phyloP scores from a whole-genome alignment of 768 basidiomycete genomes.

The Leccinum disarticulatum region DNA sequence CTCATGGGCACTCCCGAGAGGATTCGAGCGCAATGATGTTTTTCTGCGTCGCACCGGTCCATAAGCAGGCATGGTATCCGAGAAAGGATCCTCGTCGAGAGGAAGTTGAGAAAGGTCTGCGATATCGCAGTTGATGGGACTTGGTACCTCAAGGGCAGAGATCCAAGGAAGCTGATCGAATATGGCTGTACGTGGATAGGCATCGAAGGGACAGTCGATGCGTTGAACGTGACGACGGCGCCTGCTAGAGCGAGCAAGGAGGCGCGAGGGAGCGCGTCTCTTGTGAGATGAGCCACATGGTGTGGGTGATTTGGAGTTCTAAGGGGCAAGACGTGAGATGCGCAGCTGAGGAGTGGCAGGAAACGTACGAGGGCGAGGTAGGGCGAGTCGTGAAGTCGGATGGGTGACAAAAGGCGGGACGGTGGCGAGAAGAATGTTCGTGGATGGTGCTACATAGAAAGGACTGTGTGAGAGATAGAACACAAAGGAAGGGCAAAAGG shows the following conservation, averaged over 20 bases:
- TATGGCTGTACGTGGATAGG: constrained; percentile 32
- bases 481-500: not conserved
- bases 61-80: constrained; percentile 28
- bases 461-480: constrained; percentile 5
- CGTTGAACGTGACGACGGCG: constrained; percentile 44
- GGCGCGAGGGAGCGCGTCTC: constrained; percentile 37
- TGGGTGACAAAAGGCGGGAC: constrained; percentile 37
- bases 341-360: not conserved
- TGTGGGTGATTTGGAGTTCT: constrained; percentile 41
- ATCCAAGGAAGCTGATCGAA: constrained; percentile 75
- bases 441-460: constrained; percentile 23
- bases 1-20: constrained; percentile 36
- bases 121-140: constrained; percentile 52
- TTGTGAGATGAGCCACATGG: constrained; percentile 39
- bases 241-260: constrained; percentile 37
- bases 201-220: constrained; percentile 40
- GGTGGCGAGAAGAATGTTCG: constrained; percentile 26
- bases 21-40: constrained; percentile 50
- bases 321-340: constrained; percentile 15
- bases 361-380: constrained; percentile 20
- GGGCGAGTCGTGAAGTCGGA: constrained; percentile 34
- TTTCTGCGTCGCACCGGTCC: constrained; percentile 64
- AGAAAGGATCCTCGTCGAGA: constrained; percentile 26
- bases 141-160: constrained; percentile 50
- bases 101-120: constrained; percentile 67